These are phyloP conservation scores for Mycena crocata DNA, from an alignment of 768 basidiomycete genomes.

Conservation along the genomic window DNA sequence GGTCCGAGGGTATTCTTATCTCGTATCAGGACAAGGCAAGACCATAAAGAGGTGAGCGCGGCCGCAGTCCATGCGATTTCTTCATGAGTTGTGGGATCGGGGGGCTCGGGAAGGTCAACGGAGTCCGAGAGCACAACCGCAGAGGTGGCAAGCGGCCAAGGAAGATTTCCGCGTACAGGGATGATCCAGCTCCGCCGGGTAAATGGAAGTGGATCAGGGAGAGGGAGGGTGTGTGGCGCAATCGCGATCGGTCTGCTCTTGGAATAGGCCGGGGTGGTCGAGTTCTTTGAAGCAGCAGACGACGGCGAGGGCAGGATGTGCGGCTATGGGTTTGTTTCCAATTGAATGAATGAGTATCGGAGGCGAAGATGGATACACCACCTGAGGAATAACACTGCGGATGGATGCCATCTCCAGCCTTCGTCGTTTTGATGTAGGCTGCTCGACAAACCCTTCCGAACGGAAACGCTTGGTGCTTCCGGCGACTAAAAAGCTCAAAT, in stretches of 20 bases:
- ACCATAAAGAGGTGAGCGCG: slow-evolving; percentile 61
- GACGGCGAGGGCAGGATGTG: slow-evolving; percentile 45
- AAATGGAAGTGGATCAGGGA: slow-evolving; percentile 44
- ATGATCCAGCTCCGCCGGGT: slow-evolving; percentile 67
- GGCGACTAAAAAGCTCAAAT: slow-evolving; percentile 37
- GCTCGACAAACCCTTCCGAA: slow-evolving; percentile 9
- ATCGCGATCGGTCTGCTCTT: slow-evolving; percentile 52
- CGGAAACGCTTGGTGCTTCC: slow-evolving; percentile 16
- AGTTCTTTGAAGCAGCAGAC: slow-evolving; percentile 34
- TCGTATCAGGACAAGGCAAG: slow-evolving; percentile 57
- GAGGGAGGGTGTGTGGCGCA: slow-evolving; percentile 44
- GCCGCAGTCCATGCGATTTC: slow-evolving; percentile 60
- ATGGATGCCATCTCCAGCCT: slow-evolving; percentile 51
- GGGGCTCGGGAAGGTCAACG: slow-evolving; percentile 36
- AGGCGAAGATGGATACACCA: slow-evolving; percentile 45
- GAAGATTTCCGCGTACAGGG: slow-evolving; percentile 64
- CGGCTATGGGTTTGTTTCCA: slow-evolving; percentile 41
- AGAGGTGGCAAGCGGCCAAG: slow-evolving; percentile 58
- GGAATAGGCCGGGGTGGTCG: slow-evolving; percentile 45
- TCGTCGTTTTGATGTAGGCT: slow-evolving; percentile 43
- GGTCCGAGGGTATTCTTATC: slow-evolving; percentile 53
- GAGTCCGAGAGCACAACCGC: slow-evolving; percentile 51
- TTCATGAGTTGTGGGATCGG: slow-evolving; percentile 32
- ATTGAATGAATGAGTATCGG: not conserved
- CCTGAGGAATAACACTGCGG: slow-evolving; percentile 57